phyloP scores from a whole-genome alignment of 192 early-diverging fungal species.

The Chytriomyces sp. region DNA sequence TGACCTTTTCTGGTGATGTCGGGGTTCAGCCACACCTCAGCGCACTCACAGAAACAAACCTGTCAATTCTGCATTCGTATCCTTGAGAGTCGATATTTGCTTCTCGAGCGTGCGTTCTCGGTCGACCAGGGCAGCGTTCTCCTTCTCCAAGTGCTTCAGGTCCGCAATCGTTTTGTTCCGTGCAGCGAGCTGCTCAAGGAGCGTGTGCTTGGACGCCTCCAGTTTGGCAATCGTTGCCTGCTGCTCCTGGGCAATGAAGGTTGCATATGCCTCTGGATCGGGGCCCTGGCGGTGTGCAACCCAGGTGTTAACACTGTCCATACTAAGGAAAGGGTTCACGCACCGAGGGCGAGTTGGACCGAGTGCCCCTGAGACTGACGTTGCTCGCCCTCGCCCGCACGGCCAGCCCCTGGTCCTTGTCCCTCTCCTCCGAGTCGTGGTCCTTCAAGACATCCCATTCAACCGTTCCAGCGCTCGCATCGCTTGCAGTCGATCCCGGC shows the following conservation, averaged over 20 bases:
- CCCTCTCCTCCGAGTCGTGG: not conserved
- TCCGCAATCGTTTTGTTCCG: constrained; percentile 15
- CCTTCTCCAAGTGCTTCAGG: not conserved
- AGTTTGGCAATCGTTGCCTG: not conserved
- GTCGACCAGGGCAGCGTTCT: not conserved
- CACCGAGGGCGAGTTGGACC: not conserved
- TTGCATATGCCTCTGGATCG: not conserved
- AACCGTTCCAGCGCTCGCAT: no score
- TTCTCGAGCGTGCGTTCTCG: not conserved
- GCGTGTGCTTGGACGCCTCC: not conserved
- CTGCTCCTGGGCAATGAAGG: not conserved
- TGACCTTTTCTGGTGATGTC: constrained; percentile 6
- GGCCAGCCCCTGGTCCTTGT: not conserved
- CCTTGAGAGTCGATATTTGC: not conserved
- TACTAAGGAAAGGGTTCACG: not conserved
- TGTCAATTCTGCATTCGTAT: not conserved
- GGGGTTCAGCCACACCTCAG: no score
- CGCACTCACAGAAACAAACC: no score
- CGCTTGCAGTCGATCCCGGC: no score
- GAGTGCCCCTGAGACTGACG: not conserved
- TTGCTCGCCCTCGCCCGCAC: no score
- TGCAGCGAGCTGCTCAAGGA: not conserved
- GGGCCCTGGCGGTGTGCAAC: not conserved
- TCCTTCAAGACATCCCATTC: not conserved
- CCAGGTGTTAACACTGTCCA: not conserved